These are phyloP conservation scores for Chaetomium cochliodes DNA, from an alignment of 495 filamentous ascomycete species.

Conservation along the genomic window DNA sequence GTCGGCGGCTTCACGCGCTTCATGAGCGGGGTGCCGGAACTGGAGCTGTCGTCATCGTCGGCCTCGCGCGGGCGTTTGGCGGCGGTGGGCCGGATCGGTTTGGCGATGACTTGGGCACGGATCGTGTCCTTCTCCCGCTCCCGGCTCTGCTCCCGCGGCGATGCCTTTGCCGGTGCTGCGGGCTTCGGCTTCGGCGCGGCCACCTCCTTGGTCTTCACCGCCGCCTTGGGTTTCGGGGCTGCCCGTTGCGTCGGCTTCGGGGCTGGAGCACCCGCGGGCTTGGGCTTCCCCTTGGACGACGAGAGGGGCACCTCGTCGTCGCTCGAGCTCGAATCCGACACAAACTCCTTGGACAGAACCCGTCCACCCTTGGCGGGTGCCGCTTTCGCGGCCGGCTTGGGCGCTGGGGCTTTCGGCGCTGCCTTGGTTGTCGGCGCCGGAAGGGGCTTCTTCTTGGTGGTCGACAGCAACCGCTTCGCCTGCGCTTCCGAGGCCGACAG, in stretches of 20 bases:
- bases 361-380: slow-evolving; percentile 26
- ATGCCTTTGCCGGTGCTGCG: slow-evolving; percentile 16
- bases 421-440: slow-evolving; percentile 29
- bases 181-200: slow-evolving; percentile 24
- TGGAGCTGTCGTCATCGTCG: slow-evolving; percentile 54
- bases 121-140: slow-evolving; percentile 37
- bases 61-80: slow-evolving; percentile 40
- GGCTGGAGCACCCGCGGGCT: slow-evolving; percentile 29
- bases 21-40: slow-evolving; percentile 50
- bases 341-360: slow-evolving; percentile 63
- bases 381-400: slow-evolving; percentile 32
- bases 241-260: slow-evolving; percentile 42
- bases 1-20: slow-evolving; percentile 48
- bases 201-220: slow-evolving; percentile 35
- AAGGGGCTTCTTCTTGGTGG: slow-evolving; percentile 54
- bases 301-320: slow-evolving; percentile 45
- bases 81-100: slow-evolving; percentile 28
- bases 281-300: slow-evolving; percentile 39
- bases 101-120: slow-evolving; percentile 35
- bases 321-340: slow-evolving; percentile 74
- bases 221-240: slow-evolving; percentile 24
- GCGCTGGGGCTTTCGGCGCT: slow-evolving; percentile 38
- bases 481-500: slow-evolving; percentile 59
- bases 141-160: slow-evolving; percentile 19
- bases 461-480: slow-evolving; percentile 60